phyloP scores from a whole-genome alignment of 345 rosid species.

The Salix viminalis region DNA sequence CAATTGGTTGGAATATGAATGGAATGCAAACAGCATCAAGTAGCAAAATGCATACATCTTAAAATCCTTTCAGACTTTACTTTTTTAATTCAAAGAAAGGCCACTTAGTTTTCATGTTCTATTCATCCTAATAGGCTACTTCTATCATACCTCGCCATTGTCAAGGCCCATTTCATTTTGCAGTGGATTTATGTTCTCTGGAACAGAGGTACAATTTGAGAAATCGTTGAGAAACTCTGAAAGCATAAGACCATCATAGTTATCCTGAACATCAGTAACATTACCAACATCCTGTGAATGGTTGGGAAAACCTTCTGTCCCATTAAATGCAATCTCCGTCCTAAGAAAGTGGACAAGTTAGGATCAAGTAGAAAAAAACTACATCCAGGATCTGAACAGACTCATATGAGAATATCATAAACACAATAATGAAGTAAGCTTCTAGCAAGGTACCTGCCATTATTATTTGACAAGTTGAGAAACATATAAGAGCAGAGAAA shows the following conservation, averaged over 20 bases:
- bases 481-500: neutral
- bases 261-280: conserved; percentile 58
- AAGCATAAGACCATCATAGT: conserved; percentile 70
- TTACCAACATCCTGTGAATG: conserved; percentile 37
- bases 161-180: conserved; percentile 56
- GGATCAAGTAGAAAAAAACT: conserved; percentile 13
- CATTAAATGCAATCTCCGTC: conserved; percentile 51
- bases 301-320: conserved; percentile 37
- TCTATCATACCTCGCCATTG: conserved; percentile 58
- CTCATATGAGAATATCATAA: neutral
- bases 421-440: conserved; percentile 8
- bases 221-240: conserved; percentile 68
- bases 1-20: neutral
- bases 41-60: neutral
- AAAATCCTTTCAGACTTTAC: neutral
- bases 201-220: conserved; percentile 48
- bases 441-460: neutral
- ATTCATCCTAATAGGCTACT: neutral
- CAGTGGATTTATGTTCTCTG: conserved; percentile 46
- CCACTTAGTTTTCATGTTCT: neutral
- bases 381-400: neutral
- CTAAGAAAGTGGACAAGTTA: conserved; percentile 37
- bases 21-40: neutral
- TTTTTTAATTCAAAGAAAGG: neutral
- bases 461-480: neutral